Base-by-base conservation (phyloP, 2,329 filamentous ascomycete species). In the Fusarium transvaalense region DNA sequence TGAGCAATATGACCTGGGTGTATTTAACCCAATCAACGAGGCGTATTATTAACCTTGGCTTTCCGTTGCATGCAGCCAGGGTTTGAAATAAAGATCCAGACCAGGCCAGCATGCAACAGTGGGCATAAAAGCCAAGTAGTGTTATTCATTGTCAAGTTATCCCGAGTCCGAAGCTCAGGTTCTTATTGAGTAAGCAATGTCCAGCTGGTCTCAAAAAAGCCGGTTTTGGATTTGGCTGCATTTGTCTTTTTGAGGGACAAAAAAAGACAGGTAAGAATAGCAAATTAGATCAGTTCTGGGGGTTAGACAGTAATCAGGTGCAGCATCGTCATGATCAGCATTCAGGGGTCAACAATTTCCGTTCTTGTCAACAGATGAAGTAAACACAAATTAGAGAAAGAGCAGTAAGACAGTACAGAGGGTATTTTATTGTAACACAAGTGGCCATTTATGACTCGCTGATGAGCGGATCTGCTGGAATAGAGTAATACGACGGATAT, bases 61-160 rank as follows among this genome's bases (percentile, higher is more conserved):
- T 56, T 43, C 42, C 27, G 14, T 38, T 53, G 41, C 41, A 57
- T 71, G 67, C 67, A 68, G 64, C 64, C 42, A 64, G 68, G 67
- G 56, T 68, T 61, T 63, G 53, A 54, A 61, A 54, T 56, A 61
- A 39, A 71, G 67, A 64, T 70, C 68, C 60, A 70, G 67, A 58
- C 67, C 59, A 29, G 52, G 41, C 57, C 56, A 57, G 31, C 37
- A 62, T 41, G 38, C 37, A 58, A 57, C 61, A 27, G 42, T 50
- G 47, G 42, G n/a, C 54, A 50, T 64, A 25, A 42, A 66, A 59
- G 63, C 50, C 62, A 48, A 42, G 62, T 47, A 61, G 34, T 12
- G 19, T 46, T 23, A 41, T 32, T 54, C 27, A 42, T 38, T 45
- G 45, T 46, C 19, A 15, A 31, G 29, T 55, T 55, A 47, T 55